Conservation (phyloP, 2,329 filamentous ascomycete genomes). For the Bretziella fagacearum region DNA sequence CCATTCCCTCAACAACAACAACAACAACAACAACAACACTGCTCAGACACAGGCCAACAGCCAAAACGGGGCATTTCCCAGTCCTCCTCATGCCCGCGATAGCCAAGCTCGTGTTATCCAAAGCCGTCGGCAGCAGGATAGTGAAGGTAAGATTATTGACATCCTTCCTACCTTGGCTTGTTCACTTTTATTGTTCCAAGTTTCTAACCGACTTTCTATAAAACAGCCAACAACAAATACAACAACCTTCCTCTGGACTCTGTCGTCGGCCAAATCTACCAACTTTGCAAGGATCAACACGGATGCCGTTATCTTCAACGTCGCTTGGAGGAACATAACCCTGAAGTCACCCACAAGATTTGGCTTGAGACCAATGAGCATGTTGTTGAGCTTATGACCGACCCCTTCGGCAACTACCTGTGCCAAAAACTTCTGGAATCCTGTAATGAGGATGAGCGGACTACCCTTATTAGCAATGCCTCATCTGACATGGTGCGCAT, state of each 20-base stretch:
- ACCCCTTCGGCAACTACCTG: constrained; percentile 97
- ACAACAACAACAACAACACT: constrained; percentile 1
- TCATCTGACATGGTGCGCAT: constrained; percentile 78
- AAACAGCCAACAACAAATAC: constrained; percentile 60
- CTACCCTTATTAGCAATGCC: constrained; percentile 78
- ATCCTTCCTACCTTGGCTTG: constrained; percentile 25
- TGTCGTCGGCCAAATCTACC: constrained; percentile 69
- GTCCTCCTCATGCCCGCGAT: constrained; percentile 41
- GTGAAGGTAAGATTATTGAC: too few species aligned
- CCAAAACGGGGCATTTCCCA: constrained; percentile 9
- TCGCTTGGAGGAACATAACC: constrained; percentile 80
- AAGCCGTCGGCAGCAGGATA: constrained; percentile 56
- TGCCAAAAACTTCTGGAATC: constrained; percentile 97
- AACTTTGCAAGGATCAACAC: constrained; percentile 92
- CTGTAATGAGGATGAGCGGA: constrained; percentile 89
- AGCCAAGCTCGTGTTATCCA: constrained; percentile 61
- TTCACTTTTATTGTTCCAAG: constrained; percentile 6
- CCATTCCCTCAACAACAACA: constrained; percentile 6
- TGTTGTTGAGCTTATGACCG: constrained; percentile 95
- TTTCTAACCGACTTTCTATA: constrained; percentile 2
- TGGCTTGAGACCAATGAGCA: constrained; percentile 87
- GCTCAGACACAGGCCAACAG: constrained; percentile 2
- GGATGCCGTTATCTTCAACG: constrained; percentile 94
- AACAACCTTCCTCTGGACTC: constrained; percentile 68
- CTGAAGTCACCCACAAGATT: constrained; percentile 76